A percentile compares a stretch with the other conserved stretches of the same genome.
These are phyloP conservation scores for Botrytis sinoallii DNA, from an alignment of 2,329 filamentous ascomycete genomes.

Conservation along the genomic window DNA sequence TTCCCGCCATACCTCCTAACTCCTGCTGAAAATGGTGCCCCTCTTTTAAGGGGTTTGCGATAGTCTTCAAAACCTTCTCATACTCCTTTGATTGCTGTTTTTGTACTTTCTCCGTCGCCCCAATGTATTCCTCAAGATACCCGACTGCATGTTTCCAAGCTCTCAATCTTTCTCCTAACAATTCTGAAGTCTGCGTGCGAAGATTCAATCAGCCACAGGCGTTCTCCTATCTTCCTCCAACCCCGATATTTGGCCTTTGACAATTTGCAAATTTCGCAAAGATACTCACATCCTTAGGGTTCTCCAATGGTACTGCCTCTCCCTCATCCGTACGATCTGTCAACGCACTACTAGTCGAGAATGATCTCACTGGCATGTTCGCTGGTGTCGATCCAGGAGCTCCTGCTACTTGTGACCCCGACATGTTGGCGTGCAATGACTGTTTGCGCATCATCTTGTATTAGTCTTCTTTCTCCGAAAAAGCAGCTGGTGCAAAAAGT, in stretches of 20 bases:
- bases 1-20: constrained; percentile 79
- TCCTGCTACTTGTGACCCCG: constrained; percentile 27
- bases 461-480: constrained; percentile 16
- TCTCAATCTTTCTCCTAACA: constrained; percentile 82
- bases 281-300: constrained; percentile 36
- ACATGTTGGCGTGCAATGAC: constrained; percentile 28
- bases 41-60: constrained; percentile 81
- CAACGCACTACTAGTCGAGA: constrained; percentile 28
- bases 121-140: constrained; percentile 88
- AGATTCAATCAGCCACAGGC: not conserved
- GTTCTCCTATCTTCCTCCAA: too few species aligned
- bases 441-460: constrained; percentile 29
- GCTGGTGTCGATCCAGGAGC: constrained; percentile 31
- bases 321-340: constrained; percentile 32
- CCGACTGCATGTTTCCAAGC: constrained; percentile 95
- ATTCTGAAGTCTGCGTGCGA: constrained; percentile 62
- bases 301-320: constrained; percentile 33
- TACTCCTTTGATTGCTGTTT: constrained; percentile 88
- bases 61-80: constrained; percentile 90
- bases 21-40: constrained; percentile 90
- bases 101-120: constrained; percentile 80
- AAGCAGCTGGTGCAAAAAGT: not conserved
- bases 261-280: not conserved
- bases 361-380: constrained; percentile 32
- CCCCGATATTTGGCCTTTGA: not conserved